A percentile compares a stretch with the other conserved stretches of the same genome.
These are phyloP conservation scores for Jackrogersella multiformis DNA, from an alignment of 495 filamentous ascomycete genomes.

Conservation along the genomic window DNA sequence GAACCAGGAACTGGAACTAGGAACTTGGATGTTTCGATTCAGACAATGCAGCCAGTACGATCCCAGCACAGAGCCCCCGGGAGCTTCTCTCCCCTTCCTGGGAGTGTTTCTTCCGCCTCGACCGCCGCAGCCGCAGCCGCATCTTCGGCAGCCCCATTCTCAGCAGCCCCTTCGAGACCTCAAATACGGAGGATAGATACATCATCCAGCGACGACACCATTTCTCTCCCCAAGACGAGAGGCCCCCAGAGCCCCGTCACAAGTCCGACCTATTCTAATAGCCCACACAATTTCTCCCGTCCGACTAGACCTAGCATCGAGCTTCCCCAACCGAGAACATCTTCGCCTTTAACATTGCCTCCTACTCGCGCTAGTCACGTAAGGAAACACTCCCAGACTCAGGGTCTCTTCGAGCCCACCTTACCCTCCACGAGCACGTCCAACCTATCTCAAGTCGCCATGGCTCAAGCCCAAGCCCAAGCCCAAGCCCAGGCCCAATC, in stretches of 20 bases:
- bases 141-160: constrained; percentile 8
- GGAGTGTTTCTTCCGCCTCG: constrained; percentile 31
- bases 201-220: constrained; percentile 54
- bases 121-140: constrained; percentile 37
- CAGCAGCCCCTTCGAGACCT: constrained; percentile 50
- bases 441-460: constrained; percentile 61
- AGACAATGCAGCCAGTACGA: constrained; percentile 61
- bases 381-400: constrained; percentile 72
- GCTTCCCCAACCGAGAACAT: constrained; percentile 51
- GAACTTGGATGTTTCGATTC: constrained; percentile 31
- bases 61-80: constrained; percentile 59
- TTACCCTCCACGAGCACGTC: constrained; percentile 72
- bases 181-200: constrained; percentile 55
- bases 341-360: constrained; percentile 55
- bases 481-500: constrained; percentile 7
- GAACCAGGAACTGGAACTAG: neutral
- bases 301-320: constrained; percentile 53
- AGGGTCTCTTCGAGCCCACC: constrained; percentile 89
- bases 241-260: constrained; percentile 42
- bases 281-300: constrained; percentile 67
- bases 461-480: constrained; percentile 39
- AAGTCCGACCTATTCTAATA: constrained; percentile 48
- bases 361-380: constrained; percentile 55
- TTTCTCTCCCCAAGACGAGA: constrained; percentile 44
- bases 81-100: constrained; percentile 64